These are phyloP conservation scores for Ceratocystis smalleyi DNA, from an alignment of 2,329 filamentous ascomycete genomes.

Conservation along the genomic window DNA sequence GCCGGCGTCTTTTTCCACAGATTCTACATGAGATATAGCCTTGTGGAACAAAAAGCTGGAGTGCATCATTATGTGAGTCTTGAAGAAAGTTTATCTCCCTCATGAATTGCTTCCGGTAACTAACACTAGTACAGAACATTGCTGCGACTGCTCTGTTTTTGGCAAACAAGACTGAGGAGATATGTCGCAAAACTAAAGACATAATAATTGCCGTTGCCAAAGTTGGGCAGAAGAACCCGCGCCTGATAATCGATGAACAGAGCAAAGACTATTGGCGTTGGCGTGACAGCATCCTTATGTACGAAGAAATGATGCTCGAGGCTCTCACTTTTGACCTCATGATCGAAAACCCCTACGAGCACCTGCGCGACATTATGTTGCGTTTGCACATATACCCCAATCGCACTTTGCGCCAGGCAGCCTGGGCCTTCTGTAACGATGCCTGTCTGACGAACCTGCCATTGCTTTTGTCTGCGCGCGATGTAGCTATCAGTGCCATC, in stretches of 20 bases:
- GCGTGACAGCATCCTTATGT: conserved; percentile 82
- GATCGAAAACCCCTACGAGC: conserved; percentile 73
- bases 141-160: conserved; percentile 85
- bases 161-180: conserved; percentile 94
- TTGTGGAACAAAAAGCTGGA: conserved; percentile 59
- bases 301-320: conserved; percentile 87
- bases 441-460: conserved; percentile 72
- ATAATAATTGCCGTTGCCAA: conserved; percentile 86
- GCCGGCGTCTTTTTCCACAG: conserved; percentile 90
- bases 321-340: conserved; percentile 86
- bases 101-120: neutral
- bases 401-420: conserved; percentile 65
- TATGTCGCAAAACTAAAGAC: conserved; percentile 88
- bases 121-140: conserved; percentile 42
- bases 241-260: conserved; percentile 84
- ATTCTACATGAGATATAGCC: conserved; percentile 81
- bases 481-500: conserved; percentile 70
- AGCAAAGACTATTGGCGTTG: conserved; percentile 98
- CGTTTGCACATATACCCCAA: conserved; percentile 61
- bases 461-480: conserved; percentile 60
- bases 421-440: conserved; percentile 92
- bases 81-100: neutral
- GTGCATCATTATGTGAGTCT: conserved; percentile 77
- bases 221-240: conserved; percentile 85
- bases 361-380: conserved; percentile 66